Percentiles rank a stretch among this genome's conserved stretches.
Conservation (phyloP, 345 rosid genomes). For the Ailanthus altissimus region DNA sequence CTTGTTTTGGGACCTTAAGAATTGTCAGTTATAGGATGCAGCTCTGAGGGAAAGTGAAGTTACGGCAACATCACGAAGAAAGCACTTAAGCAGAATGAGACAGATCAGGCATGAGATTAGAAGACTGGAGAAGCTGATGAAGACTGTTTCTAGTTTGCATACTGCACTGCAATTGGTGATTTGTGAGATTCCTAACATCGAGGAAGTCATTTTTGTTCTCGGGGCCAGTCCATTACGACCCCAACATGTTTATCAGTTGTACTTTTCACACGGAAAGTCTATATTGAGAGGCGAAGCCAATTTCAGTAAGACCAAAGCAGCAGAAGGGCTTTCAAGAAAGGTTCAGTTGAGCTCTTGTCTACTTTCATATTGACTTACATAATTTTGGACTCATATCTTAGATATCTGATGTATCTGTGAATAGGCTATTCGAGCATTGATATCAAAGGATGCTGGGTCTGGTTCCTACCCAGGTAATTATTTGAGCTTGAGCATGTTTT, state of each 20-base stretch:
- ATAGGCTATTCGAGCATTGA: slow-evolving; percentile 76
- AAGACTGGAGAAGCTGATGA: slow-evolving; percentile 72
- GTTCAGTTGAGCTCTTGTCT: slow-evolving; percentile 31
- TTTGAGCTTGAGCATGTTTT: slow-evolving; percentile 14
- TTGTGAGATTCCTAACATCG: slow-evolving; percentile 44
- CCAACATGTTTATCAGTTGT: slow-evolving; percentile 57
- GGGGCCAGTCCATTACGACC: slow-evolving; percentile 85
- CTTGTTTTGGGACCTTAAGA: slow-evolving; percentile 30
- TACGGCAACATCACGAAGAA: slow-evolving; percentile 54
- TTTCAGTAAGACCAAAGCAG: slow-evolving; percentile 58
- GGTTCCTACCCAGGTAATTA: slow-evolving; percentile 69
- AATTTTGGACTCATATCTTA: neutral
- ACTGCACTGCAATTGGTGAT: slow-evolving; percentile 52
- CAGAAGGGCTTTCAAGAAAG: slow-evolving; percentile 81
- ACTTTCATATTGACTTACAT: neutral
- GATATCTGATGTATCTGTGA: slow-evolving; percentile 8
- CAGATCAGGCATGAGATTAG: slow-evolving; percentile 66
- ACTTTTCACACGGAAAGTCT: slow-evolving; percentile 43
- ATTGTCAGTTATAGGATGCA: slow-evolving; percentile 49
- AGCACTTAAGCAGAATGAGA: slow-evolving; percentile 52
- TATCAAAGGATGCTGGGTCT: slow-evolving; percentile 82
- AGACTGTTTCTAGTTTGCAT: slow-evolving; percentile 46
- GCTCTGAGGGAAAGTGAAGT: slow-evolving; percentile 42
- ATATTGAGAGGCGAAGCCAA: slow-evolving; percentile 34
- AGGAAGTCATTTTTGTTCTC: slow-evolving; percentile 58